Base-by-base conservation (phyloP, 108 stramenopile genomes). In the Aureococcus anophagefferens region DNA sequence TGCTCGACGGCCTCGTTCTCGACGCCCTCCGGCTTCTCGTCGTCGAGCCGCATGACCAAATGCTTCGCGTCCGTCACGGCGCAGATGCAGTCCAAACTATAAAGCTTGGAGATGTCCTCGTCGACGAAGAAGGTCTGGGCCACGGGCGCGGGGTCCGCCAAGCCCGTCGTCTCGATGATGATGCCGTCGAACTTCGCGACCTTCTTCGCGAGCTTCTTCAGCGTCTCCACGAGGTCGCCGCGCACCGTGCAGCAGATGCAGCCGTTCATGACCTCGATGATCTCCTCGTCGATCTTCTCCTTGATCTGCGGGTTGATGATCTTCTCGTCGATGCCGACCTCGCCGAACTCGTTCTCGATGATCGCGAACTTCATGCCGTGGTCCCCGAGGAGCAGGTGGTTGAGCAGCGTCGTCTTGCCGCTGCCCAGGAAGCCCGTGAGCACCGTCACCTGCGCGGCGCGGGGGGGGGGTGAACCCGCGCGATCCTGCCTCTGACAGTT, bases 81-180 rank as follows among this genome's bases (percentile, higher is more conserved):
- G 33, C 82, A 30, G 33, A 87, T 70, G 51, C 79, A 68, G 51
- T 83, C 83, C 33, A 87, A 62, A 34, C 71, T 46, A 28, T 62
- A 74, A 29, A 70, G 29, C 32, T 62, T 63, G 35, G 62, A 62
- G 79, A 82, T 37, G 4, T 76, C 79, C 28, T 82, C 68, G 66
- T 83, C 81, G 25, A 71, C 63, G 77, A 83, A 83, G 76, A 89
- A 76, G 37, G 66, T 68, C 63, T 81, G 94, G 37, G 87, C 84
- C 18, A 99, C 92, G n/a, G 94, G 92, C 0, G 88, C 87, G 9
- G 94, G 93, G 79, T 98, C 94, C 4, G 95, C 95, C 17, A 98
- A 74, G n/a, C 98, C 98, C 0, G 95, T 96, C 17, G 96, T 97
- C 74, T 99, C 96, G 64, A 99, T 92, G 63, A 99, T 85, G 73